These are phyloP conservation scores for Pilobolus umbonatus DNA, from an alignment of 192 early-diverging fungal species.

Conservation along the genomic window DNA sequence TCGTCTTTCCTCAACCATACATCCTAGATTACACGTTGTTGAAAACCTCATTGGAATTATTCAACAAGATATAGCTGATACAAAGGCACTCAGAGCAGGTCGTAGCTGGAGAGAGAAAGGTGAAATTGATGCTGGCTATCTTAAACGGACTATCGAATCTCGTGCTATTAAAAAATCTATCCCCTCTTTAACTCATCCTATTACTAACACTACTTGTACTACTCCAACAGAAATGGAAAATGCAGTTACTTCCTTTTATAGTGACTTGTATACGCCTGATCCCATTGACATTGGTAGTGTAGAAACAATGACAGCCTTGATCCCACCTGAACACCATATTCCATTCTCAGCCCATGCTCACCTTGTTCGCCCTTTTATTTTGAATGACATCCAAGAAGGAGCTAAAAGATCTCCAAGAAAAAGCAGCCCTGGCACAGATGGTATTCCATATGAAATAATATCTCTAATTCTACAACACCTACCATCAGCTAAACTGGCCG, in stretches of 20 bases:
- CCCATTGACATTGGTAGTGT: too few relatives aligned
- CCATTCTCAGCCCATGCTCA: too few relatives aligned
- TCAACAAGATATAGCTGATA: not conserved
- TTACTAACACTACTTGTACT: too few relatives aligned
- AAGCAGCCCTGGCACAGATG: slow-evolving; percentile 11
- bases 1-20: not conserved
- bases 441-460: slow-evolving; percentile 1
- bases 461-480: not conserved
- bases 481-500: not conserved
- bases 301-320: not conserved
- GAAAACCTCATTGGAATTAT: not conserved
- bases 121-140: slow-evolving; percentile 2
- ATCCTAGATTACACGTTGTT: not conserved
- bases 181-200: not conserved
- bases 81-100: not conserved
- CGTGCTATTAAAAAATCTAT: not conserved
- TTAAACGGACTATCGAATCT: not conserved
- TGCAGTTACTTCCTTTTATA: not conserved
- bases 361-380: not conserved
- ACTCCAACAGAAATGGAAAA: not conserved
- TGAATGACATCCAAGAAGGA: not conserved
- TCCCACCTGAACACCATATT: not conserved
- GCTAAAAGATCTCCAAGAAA: not conserved
- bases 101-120: slow-evolving; percentile 16
- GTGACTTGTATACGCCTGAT: not conserved